phyloP scores from a whole-genome alignment of 2,329 filamentous ascomycete genomes.

The Passalora sequoiae region DNA sequence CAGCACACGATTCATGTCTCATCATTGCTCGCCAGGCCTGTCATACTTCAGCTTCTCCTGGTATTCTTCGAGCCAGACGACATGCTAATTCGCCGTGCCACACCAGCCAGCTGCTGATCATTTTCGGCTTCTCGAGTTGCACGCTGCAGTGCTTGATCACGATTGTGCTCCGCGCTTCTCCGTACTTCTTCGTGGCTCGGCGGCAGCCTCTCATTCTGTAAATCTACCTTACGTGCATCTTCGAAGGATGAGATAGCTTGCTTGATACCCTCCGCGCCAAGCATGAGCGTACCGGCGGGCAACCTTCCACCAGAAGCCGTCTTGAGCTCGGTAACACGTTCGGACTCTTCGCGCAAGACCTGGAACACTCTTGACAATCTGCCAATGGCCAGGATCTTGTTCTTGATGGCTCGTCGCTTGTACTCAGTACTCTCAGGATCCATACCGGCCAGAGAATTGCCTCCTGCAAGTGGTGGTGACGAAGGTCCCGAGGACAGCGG shows the following conservation, averaged over 20 bases:
- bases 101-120: conserved; percentile 76
- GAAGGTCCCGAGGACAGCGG: conserved; percentile 65
- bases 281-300: conserved; percentile 92
- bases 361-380: conserved; percentile 97
- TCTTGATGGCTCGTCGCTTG: conserved; percentile 96
- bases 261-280: conserved; percentile 97
- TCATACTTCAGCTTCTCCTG: neutral
- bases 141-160: conserved; percentile 76
- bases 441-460: conserved; percentile 34
- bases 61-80: conserved; percentile 48
- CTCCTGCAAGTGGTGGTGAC: conserved; percentile 63
- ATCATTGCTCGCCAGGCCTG: neutral
- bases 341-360: conserved; percentile 92
- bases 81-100: conserved; percentile 94
- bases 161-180: conserved; percentile 73
- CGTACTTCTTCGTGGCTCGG: conserved; percentile 89
- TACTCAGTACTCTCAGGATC: conserved; percentile 87
- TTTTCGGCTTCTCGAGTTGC: conserved; percentile 87
- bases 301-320: conserved; percentile 88
- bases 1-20: too few relatives aligned
- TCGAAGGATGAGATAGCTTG: conserved; percentile 96
- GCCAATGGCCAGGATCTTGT: conserved; percentile 98
- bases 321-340: conserved; percentile 95
- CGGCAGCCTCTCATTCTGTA: conserved; percentile 92
- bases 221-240: conserved; percentile 90